Evolutionary conservation across 164 flowering plant species (phyloP), one percentile per base, ranked within the genome.

Genomic region (Cinnamomum micranthum): DNA sequence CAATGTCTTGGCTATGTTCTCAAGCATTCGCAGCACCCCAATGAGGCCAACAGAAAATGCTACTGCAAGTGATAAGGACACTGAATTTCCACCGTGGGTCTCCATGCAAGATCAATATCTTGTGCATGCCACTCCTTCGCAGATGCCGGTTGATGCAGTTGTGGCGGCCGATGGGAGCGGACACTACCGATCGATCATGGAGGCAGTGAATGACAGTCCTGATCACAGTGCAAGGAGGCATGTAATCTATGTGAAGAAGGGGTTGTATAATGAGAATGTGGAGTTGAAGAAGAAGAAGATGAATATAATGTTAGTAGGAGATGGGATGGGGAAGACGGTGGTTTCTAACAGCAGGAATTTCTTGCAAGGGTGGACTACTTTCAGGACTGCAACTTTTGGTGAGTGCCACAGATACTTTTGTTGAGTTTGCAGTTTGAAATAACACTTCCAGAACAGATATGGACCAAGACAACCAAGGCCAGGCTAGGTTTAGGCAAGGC

Each of bases 331-430:
- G 6, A 71, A 70, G 3, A 93, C 98, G 3, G 73, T 93, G 9
- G 81, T 92, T 6, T 81, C 95, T 1, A 90, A 91, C 1, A 81
- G 85, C 31, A 75, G 97, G 70, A 89, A 88, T 79, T 92, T 92
- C 89, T 65, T 87, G 86, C 95, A 93, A 73, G 98, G 97, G n/a
- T 90, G 90, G 88, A 90, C 97, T 35, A 92, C 94, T 3, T 93
- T 93, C 60, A 74, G 94, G 73, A 90, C 97, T 14, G 87, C 97
- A 7, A 93, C 98, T 6, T 86, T 93, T 75, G 95, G 98, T 91
- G 69, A 85, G 86, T 81, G 24, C 63, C 66, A 55, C 5, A 55
- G 17, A 4, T 20, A 55, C 60, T 55, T 55, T 55, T 15, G 60
- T 55, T 55, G n/a, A 15, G 60, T 14, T 19, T 52, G 58, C 60